Conservation (phyloP, 2,329 filamentous ascomycete species). For the Helotiales sp. region DNA sequence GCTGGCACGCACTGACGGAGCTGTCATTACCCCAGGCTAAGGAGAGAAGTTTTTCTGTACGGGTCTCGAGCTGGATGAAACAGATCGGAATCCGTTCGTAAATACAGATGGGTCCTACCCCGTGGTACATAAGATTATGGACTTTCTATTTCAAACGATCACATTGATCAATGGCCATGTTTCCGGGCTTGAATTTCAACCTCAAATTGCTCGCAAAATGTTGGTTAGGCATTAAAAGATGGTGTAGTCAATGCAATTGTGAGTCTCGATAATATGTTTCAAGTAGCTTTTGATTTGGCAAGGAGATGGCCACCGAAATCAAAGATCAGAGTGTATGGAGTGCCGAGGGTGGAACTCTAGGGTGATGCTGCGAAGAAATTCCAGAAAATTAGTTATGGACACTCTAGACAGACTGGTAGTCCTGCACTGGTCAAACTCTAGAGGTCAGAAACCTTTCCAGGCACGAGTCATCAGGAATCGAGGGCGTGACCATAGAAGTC, state of each 20-base stretch:
- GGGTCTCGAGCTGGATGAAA: neutral
- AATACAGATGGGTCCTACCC: neutral
- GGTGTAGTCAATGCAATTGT: neutral
- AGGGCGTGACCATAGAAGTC: neutral
- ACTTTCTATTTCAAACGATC: slow-evolving; percentile 2
- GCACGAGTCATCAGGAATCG: too few relatives aligned
- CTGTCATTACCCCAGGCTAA: neutral
- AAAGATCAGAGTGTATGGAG: slow-evolving; percentile 4
- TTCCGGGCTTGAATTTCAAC: neutral
- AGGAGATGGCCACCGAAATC: neutral
- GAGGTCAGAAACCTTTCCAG: too few relatives aligned
- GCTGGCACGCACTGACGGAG: too few relatives aligned
- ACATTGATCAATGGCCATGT: slow-evolving; percentile 1
- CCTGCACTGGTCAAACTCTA: neutral
- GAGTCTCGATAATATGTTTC: neutral
- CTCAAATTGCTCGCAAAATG: slow-evolving; percentile 3
- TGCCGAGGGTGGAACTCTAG: neutral
- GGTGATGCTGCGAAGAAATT: neutral
- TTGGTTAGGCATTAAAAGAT: neutral
- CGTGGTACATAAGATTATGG: neutral
- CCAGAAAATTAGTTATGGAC: neutral
- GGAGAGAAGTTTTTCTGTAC: slow-evolving; percentile 6
- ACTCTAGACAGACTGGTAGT: neutral
- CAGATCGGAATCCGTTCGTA: neutral
- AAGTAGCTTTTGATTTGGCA: neutral